Evolutionary conservation across 2,329 filamentous ascomycete species (phyloP).

Genomic region (Pestalotiopsis fici): DNA sequence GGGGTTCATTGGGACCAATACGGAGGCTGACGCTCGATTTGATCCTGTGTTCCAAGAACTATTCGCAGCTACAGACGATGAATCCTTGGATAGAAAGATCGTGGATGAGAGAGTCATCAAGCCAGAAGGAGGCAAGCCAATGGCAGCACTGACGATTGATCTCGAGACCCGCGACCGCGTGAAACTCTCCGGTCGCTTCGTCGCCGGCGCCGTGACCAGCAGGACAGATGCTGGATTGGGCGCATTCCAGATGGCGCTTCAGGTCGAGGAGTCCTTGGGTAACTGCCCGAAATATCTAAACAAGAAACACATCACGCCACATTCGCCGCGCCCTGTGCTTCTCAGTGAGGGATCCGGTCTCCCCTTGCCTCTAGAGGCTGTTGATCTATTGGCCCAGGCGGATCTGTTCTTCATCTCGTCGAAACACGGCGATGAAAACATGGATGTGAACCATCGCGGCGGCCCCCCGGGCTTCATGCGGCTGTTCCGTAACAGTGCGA

Average conservation of each 20-base stretch:
- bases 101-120: constrained; percentile 25
- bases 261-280: constrained; percentile 72
- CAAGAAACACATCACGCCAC: constrained; percentile 63
- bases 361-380: constrained; percentile 52
- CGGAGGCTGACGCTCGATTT: constrained; percentile 57
- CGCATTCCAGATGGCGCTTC: constrained; percentile 60
- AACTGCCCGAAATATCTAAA: constrained; percentile 92
- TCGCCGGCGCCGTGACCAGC: constrained; percentile 59
- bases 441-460: constrained; percentile 85
- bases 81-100: constrained; percentile 35
- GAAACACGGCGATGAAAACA: constrained; percentile 56
- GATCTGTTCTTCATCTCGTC: constrained; percentile 82
- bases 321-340: constrained; percentile 50
- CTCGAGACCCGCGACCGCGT: constrained; percentile 69
- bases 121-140: constrained; percentile 39
- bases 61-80: constrained; percentile 41
- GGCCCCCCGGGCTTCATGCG: constrained; percentile 75
- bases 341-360: constrained; percentile 30
- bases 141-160: constrained; percentile 60
- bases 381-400: constrained; percentile 60
- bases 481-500: constrained; percentile 54
- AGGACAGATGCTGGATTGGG: constrained; percentile 28
- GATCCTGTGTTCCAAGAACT: constrained; percentile 73
- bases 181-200: constrained; percentile 71
- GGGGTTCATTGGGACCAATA: constrained; percentile 64